Percentiles rank a stretch among this genome's conserved stretches.
These are phyloP conservation scores for Rutstroemia sp. DNA, from an alignment of 2,329 filamentous ascomycete species.

Conservation along the genomic window DNA sequence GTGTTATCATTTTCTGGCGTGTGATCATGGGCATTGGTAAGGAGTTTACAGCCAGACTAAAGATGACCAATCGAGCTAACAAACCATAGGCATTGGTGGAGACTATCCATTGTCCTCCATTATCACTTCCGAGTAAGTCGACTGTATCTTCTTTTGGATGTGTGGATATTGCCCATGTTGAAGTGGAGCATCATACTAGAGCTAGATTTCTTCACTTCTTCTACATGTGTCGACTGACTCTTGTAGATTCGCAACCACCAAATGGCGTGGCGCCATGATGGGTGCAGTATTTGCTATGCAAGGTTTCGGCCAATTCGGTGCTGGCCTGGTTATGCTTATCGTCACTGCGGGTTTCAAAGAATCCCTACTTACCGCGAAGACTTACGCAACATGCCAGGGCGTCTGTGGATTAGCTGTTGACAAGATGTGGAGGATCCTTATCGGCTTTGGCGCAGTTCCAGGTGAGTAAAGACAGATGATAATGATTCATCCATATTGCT, in stretches of 20 bases:
- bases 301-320: constrained; percentile 72
- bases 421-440: constrained; percentile 80
- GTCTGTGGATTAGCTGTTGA: constrained; percentile 63
- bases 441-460: constrained; percentile 55
- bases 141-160: no score
- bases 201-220: no score
- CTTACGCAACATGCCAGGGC: constrained; percentile 50
- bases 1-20: constrained; percentile 71
- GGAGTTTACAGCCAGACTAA: neutral
- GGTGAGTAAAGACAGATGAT: neutral
- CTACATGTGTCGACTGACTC: no score
- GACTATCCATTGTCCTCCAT: constrained; percentile 79
- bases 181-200: no score
- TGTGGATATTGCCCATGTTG: no score
- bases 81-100: constrained; percentile 59
- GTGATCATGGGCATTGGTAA: constrained; percentile 51
- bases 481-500: neutral
- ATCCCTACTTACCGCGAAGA: constrained; percentile 46
- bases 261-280: constrained; percentile 84
- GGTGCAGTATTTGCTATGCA: constrained; percentile 82
- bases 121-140: constrained; percentile 62
- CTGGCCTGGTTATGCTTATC: constrained; percentile 69
- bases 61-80: neutral
- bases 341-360: constrained; percentile 64
- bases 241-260: constrained; percentile 64